These are phyloP conservation scores for Hsuehochloa calcarea DNA, from an alignment of 176 grass and related monocot genomes.

Conservation along the genomic window DNA sequence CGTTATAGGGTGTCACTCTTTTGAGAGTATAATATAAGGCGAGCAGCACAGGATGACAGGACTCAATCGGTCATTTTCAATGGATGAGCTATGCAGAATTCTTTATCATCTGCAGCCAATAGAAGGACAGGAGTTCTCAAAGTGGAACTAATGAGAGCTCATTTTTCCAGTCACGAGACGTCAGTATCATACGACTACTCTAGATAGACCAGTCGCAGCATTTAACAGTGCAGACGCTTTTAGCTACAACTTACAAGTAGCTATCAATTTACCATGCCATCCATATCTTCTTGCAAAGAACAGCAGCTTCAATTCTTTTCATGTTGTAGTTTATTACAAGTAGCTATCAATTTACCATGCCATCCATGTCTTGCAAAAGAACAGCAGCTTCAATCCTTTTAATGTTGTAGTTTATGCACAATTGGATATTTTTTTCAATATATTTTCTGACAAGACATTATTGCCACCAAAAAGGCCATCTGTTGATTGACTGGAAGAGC, in stretches of 20 bases:
- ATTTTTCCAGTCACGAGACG: background rate
- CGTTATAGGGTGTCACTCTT: too few relatives aligned
- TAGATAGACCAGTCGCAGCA: background rate
- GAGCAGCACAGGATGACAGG: background rate
- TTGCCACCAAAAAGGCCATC: background rate
- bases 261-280: background rate
- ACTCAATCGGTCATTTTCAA: background rate
- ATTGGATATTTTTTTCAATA: too few relatives aligned
- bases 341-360: too few relatives aligned
- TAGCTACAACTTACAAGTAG: background rate
- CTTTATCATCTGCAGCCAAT: background rate
- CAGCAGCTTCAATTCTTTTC: background rate
- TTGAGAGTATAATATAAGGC: background rate
- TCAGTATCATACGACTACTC: background rate
- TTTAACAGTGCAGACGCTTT: background rate
- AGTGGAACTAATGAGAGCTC: background rate
- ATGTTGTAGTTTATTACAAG: too few relatives aligned
- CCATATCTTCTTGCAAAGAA: background rate
- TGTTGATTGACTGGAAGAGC: background rate
- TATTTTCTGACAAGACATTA: background rate
- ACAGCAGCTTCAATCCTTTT: too few relatives aligned
- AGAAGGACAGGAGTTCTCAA: background rate
- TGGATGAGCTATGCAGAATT: background rate
- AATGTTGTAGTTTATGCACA: too few relatives aligned
- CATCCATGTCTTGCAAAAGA: too few relatives aligned